phyloP scores from a whole-genome alignment of 2,329 filamentous ascomycete genomes.

The Amauroascus verrucosus region DNA sequence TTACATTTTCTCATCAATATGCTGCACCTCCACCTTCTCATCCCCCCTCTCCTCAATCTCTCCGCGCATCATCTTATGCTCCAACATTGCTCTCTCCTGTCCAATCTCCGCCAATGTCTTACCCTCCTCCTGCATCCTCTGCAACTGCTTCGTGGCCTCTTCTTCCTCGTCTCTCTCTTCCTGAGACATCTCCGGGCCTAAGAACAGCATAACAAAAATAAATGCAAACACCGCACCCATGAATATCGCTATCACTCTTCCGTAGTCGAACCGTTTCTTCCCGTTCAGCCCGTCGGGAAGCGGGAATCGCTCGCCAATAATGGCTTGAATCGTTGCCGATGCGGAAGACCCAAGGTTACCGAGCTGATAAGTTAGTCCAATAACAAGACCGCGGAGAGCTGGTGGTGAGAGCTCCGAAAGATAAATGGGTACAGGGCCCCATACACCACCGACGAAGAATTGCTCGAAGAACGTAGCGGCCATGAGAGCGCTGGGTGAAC shows the following conservation, averaged over 20 bases:
- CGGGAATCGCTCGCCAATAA: conserved; percentile 63
- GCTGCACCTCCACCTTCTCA: neutral
- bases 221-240: conserved; percentile 71
- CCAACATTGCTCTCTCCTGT: conserved; percentile 9
- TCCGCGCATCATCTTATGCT: conserved; percentile 4
- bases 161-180: conserved; percentile 40
- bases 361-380: conserved; percentile 54
- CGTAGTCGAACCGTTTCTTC: conserved; percentile 57
- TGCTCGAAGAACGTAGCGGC: conserved; percentile 77
- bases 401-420: conserved; percentile 55
- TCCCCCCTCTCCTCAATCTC: neutral
- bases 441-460: conserved; percentile 67
- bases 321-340: conserved; percentile 65
- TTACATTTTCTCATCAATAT: neutral
- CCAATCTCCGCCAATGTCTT: conserved; percentile 13
- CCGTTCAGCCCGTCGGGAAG: conserved; percentile 47
- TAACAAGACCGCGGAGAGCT: conserved; percentile 51
- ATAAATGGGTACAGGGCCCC: conserved; percentile 63
- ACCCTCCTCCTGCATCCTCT: conserved; percentile 2
- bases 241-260: conserved; percentile 80
- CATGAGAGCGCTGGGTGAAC: conserved; percentile 50
- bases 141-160: conserved; percentile 26
- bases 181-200: conserved; percentile 42
- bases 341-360: conserved; percentile 52
- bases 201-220: conserved; percentile 42